Evolutionary conservation across 1,284 basidiomycete genomes (phyloP), one percentile per base, ranked within the genome.

Genomic region (Apiotrichum domesticum): DNA sequence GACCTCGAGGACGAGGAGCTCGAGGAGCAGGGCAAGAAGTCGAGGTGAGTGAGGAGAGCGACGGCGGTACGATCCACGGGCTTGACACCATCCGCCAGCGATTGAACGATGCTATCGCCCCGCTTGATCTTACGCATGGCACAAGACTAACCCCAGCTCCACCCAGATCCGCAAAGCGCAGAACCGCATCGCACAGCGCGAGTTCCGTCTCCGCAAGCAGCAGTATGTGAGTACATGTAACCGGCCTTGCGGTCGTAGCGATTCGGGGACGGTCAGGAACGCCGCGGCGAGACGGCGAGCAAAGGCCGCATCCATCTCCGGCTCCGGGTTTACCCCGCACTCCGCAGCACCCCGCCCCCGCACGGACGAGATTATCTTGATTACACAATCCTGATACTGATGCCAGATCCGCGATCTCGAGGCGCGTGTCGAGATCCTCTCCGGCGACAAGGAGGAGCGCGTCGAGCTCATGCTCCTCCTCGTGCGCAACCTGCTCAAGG

Each of bases 151-250:
- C 50, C n/a, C 41, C 46, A 67, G 64, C 34, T 68, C 66, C 10
- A 66, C 59, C 6, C 65, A 69, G 51, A 65, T 66, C 11, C 77
- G 72, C 48, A 74, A 74, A 49, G 69, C 72, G 4, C 91, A 95
- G 76, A 95, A 95, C 71, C 83, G 92, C 56, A 90, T 94, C 57
- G 91, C 91, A 1, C 92, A 95, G 74, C 84, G 91, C 49, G 91
- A 95, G 75, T 95, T 95, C 68, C 84, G 91, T 44, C 80, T 92
- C 53, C 81, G 90, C 64, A 94, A 94, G 73, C 91, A 93, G 72
- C 71, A 74, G 64, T 74, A 75, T 63, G 67, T 74, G 54, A 64
- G 67, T 52, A 32, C 41, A n/a, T 21, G 21, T 21, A 21, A 21
- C 21, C 21, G 21, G 21, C 21, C 21, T 21, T 21, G 21, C 21